Evolutionary conservation across 805 yeast species (phyloP).

Genomic region (Candida easanensis): DNA sequence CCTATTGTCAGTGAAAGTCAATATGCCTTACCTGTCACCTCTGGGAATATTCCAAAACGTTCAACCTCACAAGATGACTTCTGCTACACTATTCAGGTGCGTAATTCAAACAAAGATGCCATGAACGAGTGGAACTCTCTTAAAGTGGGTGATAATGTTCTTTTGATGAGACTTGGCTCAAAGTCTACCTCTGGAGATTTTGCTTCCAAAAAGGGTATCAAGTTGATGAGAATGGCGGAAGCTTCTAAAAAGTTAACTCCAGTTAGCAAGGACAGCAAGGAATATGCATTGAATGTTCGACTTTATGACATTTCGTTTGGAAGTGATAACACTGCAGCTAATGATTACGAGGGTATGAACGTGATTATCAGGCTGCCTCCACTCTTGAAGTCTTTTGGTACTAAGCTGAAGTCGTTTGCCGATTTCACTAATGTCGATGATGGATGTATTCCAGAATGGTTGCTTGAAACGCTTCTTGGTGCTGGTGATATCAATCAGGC

Average conservation of each 20-base stretch:
- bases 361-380: constrained; percentile 27
- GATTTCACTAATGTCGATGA: background rate
- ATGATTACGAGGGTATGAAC: constrained; percentile 19
- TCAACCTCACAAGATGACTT: too few species aligned
- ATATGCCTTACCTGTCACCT: background rate
- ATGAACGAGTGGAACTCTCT: constrained; percentile 17
- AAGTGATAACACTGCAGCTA: background rate
- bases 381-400: too few species aligned
- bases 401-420: too few species aligned
- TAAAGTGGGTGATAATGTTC: constrained; percentile 15
- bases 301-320: background rate
- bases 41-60: too few species aligned
- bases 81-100: too few species aligned
- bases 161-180: constrained; percentile 8
- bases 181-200: constrained; percentile 11
- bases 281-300: background rate
- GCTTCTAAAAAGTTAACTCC: too few species aligned
- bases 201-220: constrained; percentile 12
- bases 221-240: background rate
- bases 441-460: constrained; percentile 33
- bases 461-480: constrained; percentile 31
- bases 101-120: too few species aligned
- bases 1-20: background rate
- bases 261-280: background rate
- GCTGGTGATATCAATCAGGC: constrained; percentile 27